These are phyloP conservation scores for Pythium dissotocum DNA, from an alignment of 352 stramenopile species.

Conservation along the genomic window DNA sequence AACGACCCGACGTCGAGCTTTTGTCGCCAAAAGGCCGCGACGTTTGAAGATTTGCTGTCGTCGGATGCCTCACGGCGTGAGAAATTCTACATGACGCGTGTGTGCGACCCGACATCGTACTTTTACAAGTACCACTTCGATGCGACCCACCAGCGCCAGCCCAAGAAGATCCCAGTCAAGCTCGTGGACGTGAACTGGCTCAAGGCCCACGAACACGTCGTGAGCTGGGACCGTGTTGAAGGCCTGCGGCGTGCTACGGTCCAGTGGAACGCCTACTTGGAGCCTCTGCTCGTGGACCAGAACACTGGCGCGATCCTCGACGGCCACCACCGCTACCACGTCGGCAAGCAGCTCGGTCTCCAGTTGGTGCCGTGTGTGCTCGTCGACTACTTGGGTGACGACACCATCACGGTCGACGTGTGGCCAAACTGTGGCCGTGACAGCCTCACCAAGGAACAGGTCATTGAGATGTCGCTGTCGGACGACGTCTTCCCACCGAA, in stretches of 20 bases:
- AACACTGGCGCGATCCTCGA: conserved; percentile 79
- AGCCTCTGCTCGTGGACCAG: conserved; percentile 77
- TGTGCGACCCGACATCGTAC: conserved; percentile 87
- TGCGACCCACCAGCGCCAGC: conserved; percentile 58
- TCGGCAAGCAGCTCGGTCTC: conserved; percentile 71
- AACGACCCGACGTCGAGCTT: conserved; percentile 86
- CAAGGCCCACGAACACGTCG: conserved; percentile 83
- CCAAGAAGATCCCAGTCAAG: conserved; percentile 60
- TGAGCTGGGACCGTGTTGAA: conserved; percentile 86
- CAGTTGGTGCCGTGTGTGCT: conserved; percentile 72
- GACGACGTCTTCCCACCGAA: conserved; percentile 84
- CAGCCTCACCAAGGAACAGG: conserved; percentile 77
- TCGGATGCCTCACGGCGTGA: conserved; percentile 55
- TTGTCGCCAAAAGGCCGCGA: conserved; percentile 67
- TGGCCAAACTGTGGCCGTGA: conserved; percentile 86
- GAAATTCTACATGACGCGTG: conserved; percentile 84
- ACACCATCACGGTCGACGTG: conserved; percentile 83
- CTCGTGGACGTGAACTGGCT: conserved; percentile 70
- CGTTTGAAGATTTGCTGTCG: conserved; percentile 79
- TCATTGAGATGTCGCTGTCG: conserved; percentile 84
- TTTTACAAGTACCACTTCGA: conserved; percentile 91
- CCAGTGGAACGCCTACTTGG: conserved; percentile 81
- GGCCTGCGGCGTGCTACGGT: conserved; percentile 73
- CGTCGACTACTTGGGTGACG: conserved; percentile 83
- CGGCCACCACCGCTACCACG: conserved; percentile 83